Evolutionary conservation across 768 basidiomycete species (phyloP).

Genomic region (Russula ochroleuca): DNA sequence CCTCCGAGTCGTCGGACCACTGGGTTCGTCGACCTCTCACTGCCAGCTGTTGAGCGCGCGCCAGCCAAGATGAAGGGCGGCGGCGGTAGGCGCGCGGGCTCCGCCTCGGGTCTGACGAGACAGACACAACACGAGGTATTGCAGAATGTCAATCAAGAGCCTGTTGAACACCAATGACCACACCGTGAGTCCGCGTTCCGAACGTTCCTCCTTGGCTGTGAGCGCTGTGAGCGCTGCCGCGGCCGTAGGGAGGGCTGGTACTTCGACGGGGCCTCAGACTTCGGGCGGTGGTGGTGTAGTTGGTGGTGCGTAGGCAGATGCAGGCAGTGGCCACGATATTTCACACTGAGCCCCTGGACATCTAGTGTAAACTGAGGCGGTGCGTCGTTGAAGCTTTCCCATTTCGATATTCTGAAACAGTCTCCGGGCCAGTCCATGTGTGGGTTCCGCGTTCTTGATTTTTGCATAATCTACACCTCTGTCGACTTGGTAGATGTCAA

Average conservation of each 20-base stretch:
- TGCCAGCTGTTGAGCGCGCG: constrained; percentile 86
- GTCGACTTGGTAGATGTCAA: too few species aligned
- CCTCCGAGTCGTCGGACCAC: constrained; percentile 88
- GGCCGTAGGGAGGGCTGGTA: constrained; percentile 18
- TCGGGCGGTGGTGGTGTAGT: neutral
- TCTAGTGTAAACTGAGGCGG: too few species aligned
- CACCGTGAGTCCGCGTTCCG: constrained; percentile 34
- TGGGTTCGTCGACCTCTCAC: constrained; percentile 79
- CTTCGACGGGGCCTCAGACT: constrained; percentile 12
- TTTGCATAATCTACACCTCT: too few species aligned
- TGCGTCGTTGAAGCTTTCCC: too few species aligned
- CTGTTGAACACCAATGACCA: constrained; percentile 68
- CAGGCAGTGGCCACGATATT: neutral
- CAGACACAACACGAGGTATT: constrained; percentile 78
- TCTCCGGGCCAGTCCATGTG: too few species aligned
- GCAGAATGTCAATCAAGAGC: constrained; percentile 82
- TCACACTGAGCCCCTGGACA: too few species aligned
- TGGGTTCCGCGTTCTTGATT: too few species aligned
- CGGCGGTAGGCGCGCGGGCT: constrained; percentile 18
- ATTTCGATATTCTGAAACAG: too few species aligned
- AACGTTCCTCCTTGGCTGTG: too few species aligned
- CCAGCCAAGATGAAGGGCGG: constrained; percentile 75
- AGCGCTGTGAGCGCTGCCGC: constrained; percentile 35
- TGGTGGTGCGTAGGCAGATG: neutral
- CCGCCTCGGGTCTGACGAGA: constrained; percentile 43